phyloP scores from a whole-genome alignment of 2,329 filamentous ascomycete species.

The Nemania sp. region DNA sequence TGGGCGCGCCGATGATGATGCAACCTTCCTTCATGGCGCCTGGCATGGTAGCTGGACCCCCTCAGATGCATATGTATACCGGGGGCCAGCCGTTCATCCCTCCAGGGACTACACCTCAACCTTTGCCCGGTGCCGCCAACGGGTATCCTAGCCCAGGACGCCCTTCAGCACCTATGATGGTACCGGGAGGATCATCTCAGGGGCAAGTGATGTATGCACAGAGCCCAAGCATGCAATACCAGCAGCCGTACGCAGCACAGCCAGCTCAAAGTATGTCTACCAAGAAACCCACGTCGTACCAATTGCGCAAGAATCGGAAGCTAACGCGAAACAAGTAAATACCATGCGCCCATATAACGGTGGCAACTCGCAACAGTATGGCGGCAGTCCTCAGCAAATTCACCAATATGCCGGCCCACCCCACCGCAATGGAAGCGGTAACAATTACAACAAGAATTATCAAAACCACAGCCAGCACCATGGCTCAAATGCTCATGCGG shows the following conservation, averaged over 20 bases:
- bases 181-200: conserved; percentile 90
- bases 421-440: conserved; percentile 61
- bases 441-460: conserved; percentile 55
- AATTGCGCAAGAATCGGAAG: conserved; percentile 23
- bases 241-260: conserved; percentile 72
- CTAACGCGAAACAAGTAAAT: conserved; percentile 57
- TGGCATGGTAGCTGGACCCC: conserved; percentile 68
- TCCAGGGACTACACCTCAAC: conserved; percentile 56
- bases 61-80: conserved; percentile 83
- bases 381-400: conserved; percentile 66
- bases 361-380: conserved; percentile 63
- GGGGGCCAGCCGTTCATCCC: conserved; percentile 68
- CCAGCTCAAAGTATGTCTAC: conserved; percentile 73
- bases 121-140: conserved; percentile 63
- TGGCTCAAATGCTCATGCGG: conserved; percentile 40
- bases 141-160: conserved; percentile 89
- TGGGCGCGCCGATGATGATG: conserved; percentile 83
- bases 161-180: conserved; percentile 84
- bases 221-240: conserved; percentile 74
- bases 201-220: conserved; percentile 79
- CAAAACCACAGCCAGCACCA: conserved; percentile 50
- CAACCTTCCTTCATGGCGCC: conserved; percentile 75
- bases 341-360: conserved; percentile 62
- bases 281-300: conserved; percentile 26
- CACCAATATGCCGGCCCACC: conserved; percentile 64